These are phyloP conservation scores for Sclerotinia sclerotiorum DNA, from an alignment of 2,329 filamentous ascomycete genomes.

Conservation along the genomic window DNA sequence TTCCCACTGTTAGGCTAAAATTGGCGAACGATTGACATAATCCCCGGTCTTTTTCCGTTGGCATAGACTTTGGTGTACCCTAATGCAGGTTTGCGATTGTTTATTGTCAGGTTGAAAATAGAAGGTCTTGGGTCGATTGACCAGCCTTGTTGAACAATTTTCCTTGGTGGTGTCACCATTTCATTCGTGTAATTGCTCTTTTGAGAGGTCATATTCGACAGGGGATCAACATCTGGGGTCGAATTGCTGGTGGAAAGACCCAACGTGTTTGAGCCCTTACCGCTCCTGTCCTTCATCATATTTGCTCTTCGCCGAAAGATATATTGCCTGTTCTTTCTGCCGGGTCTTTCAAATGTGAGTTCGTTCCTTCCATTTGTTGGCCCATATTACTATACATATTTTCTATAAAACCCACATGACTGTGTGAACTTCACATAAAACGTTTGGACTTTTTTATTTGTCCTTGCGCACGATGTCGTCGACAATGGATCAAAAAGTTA, in stretches of 20 bases:
- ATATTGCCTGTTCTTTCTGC: not conserved
- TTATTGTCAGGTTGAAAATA: not conserved
- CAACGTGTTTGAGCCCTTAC: not conserved
- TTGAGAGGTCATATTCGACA: not conserved
- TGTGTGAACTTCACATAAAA: constrained; percentile 7
- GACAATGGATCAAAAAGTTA: constrained; percentile 12
- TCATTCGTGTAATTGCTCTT: not conserved
- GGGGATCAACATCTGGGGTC: constrained; percentile 1
- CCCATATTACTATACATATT: not conserved
- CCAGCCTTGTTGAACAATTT: not conserved
- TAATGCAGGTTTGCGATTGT: not conserved
- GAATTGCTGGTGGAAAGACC: not conserved
- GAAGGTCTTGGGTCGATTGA: not conserved
- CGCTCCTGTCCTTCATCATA: not conserved
- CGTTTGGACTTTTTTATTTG: not conserved
- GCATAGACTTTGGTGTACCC: not conserved
- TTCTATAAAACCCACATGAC: constrained; percentile 13
- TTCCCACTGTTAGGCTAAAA: constrained; percentile 5
- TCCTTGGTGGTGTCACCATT: not conserved
- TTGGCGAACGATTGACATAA: not conserved
- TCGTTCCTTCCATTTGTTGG: not conserved
- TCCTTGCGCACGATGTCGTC: not conserved
- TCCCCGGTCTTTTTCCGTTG: not conserved
- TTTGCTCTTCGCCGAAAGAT: not conserved
- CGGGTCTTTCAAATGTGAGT: not conserved